Base-by-base conservation (phyloP, 2,329 filamentous ascomycete genomes). In the Phaeophleospora eucalypticola region DNA sequence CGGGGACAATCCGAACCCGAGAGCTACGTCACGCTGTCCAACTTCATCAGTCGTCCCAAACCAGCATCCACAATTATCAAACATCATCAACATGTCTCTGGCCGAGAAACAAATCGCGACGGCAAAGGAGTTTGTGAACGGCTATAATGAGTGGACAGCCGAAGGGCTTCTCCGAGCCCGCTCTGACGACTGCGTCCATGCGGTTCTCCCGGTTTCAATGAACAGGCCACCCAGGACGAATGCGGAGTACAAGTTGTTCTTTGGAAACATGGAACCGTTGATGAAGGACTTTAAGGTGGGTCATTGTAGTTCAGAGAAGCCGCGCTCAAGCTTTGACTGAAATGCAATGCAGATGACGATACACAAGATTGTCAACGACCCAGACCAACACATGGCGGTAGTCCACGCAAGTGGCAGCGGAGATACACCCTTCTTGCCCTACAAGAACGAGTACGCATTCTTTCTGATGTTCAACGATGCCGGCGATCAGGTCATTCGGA, bases 401-500 rank as follows among this genome's bases (percentile, higher is more conserved):
- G 21, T 45, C 2, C 49, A 52, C 18, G 36, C 35, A n/a, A 20
- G 16, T 10, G 37, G 37, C 21, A 24, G n/a, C 2, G 45, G 27
- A 15, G 33, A 35, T 4, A 40, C 49, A 18, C 49, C 49, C 6
- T 24, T 52, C 15, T 40, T 39, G 9, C 32, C n/a, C 2, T 52
- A 52, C 34, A 35, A 24, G 8, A 48, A 52, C n/a, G 49, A 52
- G 34, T 52, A 52, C 24, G 34, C 41, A 2, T 38, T 48, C 20
- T 49, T 48, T 21, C 15, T 52, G 12, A 20, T 21, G 4, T 52
- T 52, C 38, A 49, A 33, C 37, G 45, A 48, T 12, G 41, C 41
- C 21, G 41, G 49, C 10, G 44, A 37, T 4, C 48, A 52, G 35
- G 29, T 52, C 15, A 36, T 16, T 14, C 29, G 45, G 19, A 37